Evolutionary conservation across 306 rosid genomes (phyloP).

Genomic region (Vigna hirtella): DNA sequence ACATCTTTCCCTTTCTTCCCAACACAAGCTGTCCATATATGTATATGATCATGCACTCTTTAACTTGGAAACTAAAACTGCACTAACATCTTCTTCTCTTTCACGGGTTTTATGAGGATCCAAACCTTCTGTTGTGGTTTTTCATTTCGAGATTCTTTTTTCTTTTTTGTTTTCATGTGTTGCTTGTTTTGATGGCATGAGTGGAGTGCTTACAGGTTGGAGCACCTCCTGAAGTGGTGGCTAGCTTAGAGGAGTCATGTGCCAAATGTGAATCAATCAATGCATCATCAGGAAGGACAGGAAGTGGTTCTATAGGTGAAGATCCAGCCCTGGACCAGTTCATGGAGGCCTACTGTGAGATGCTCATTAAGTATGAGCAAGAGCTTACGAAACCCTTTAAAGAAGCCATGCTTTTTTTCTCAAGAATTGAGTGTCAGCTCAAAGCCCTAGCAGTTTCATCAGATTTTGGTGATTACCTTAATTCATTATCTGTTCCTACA

Average conservation of each 20-base stretch:
- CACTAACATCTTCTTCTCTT: background rate
- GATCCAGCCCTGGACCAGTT: constrained; percentile 87
- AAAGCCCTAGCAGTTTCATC: constrained; percentile 76
- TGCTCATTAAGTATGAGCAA: constrained; percentile 92
- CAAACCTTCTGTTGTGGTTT: background rate
- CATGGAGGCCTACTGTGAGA: constrained; percentile 99
- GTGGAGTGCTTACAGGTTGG: constrained; percentile 64
- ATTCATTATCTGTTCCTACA: constrained; percentile 23
- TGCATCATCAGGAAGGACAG: constrained; percentile 48
- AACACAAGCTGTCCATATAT: background rate
- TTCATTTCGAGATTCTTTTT: background rate
- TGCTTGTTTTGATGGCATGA: constrained; percentile 1
- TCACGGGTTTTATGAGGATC: background rate
- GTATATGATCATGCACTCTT: background rate
- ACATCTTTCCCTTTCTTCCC: constrained; percentile 4
- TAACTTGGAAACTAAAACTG: background rate
- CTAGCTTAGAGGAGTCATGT: constrained; percentile 78
- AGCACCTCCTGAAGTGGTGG: constrained; percentile 94
- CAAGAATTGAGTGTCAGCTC: constrained; percentile 81
- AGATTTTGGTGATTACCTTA: constrained; percentile 58
- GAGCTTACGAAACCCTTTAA: constrained; percentile 93
- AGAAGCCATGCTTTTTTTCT: constrained; percentile 92
- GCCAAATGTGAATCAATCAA: constrained; percentile 45
- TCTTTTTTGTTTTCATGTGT: constrained; percentile 31
- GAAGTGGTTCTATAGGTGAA: constrained; percentile 50